phyloP scores from a whole-genome alignment of 2,329 filamentous ascomycete species.

The Fusarium redolens region DNA sequence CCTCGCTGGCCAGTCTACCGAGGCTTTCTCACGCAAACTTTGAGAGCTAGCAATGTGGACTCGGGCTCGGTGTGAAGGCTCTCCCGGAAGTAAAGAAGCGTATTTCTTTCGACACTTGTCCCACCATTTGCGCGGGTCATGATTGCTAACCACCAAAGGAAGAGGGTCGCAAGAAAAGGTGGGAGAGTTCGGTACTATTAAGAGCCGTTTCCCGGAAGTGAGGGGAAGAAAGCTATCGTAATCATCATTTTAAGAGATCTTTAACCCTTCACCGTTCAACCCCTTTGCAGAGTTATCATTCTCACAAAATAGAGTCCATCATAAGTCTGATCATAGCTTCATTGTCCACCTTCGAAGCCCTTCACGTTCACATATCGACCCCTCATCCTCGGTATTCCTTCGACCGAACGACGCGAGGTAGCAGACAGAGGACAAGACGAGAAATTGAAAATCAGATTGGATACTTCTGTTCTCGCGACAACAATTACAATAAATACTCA shows the following conservation, averaged over 20 bases:
- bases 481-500: background rate
- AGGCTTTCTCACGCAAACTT: background rate
- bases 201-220: slow-evolving; percentile 33
- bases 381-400: slow-evolving; percentile 2
- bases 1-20: slow-evolving; percentile 20
- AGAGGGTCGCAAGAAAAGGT: slow-evolving; percentile 14
- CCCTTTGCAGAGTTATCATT: background rate
- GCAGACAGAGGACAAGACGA: background rate
- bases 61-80: slow-evolving; percentile 18
- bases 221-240: slow-evolving; percentile 18
- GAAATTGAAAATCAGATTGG: background rate
- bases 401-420: background rate
- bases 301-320: background rate
- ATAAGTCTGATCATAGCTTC: background rate
- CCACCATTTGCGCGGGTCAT: slow-evolving; percentile 35
- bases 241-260: background rate
- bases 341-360: background rate
- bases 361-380: background rate
- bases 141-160: slow-evolving; percentile 27
- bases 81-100: background rate
- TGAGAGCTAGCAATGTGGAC: slow-evolving; percentile 3
- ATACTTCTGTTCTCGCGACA: background rate
- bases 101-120: slow-evolving; percentile 13
- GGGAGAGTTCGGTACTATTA: slow-evolving; percentile 33
- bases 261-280: background rate